Percentiles rank a stretch among this genome's conserved stretches.
These are phyloP conservation scores for Aspergillus sp. DNA, from an alignment of 2,329 filamentous ascomycete genomes.

Conservation along the genomic window DNA sequence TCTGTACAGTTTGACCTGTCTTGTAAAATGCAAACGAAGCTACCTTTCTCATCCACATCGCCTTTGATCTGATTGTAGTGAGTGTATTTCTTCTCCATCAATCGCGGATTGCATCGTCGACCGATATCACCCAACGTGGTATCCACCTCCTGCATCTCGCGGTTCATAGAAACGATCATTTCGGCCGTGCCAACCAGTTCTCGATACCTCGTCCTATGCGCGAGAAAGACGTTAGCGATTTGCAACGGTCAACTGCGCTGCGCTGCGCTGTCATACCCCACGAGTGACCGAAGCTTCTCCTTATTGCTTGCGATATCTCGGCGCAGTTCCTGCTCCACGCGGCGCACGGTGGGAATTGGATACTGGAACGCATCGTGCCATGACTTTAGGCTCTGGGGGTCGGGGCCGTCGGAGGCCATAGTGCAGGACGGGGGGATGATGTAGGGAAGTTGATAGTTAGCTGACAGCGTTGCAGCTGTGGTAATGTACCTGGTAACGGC, in stretches of 20 bases:
- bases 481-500: not conserved
- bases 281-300: slow-evolving; percentile 63
- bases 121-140: slow-evolving; percentile 69
- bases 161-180: slow-evolving; percentile 86
- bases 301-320: slow-evolving; percentile 61
- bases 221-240: slow-evolving; percentile 10
- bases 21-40: not conserved
- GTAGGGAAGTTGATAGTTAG: slow-evolving; percentile 3
- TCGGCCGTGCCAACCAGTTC: slow-evolving; percentile 89
- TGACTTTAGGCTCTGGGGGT: slow-evolving; percentile 54
- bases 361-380: slow-evolving; percentile 69
- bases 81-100: slow-evolving; percentile 64
- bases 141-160: slow-evolving; percentile 72
- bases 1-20: not conserved
- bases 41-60: slow-evolving; percentile 33
- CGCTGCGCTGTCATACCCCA: slow-evolving; percentile 51
- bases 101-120: slow-evolving; percentile 69
- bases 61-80: slow-evolving; percentile 53
- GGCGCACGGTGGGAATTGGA: slow-evolving; percentile 60
- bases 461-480: not conserved
- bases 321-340: slow-evolving; percentile 63
- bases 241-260: not conserved
- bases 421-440: slow-evolving; percentile 14
- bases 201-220: slow-evolving; percentile 66
- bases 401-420: slow-evolving; percentile 57